Conservation (phyloP, 352 stramenopile species). For the Globisporangium okanoganense region DNA sequence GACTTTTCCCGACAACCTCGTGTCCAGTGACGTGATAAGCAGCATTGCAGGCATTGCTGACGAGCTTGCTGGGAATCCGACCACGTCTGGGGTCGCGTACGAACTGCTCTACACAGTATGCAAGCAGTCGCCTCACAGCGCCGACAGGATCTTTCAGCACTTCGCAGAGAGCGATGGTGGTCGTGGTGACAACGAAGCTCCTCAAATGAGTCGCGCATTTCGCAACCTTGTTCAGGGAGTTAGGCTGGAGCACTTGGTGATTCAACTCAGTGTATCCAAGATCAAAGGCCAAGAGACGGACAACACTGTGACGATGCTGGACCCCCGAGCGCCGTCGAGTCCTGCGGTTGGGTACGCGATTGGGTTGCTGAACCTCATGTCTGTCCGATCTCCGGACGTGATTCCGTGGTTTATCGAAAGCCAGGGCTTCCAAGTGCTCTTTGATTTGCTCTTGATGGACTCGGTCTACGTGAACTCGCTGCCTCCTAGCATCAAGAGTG, state of each 20-base stretch:
- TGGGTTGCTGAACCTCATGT: conserved; percentile 3
- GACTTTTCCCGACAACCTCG: background rate
- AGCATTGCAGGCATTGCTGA: conserved; percentile 4
- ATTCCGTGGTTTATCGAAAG: conserved; percentile 8
- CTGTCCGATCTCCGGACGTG: background rate
- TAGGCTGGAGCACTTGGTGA: conserved; percentile 5
- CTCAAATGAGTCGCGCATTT: background rate
- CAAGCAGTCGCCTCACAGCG: background rate
- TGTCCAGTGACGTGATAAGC: background rate
- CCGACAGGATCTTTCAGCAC: conserved; percentile 1
- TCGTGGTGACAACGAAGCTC: background rate
- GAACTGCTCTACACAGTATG: conserved; percentile 13
- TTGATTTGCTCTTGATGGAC: conserved; percentile 11
- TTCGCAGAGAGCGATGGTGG: background rate
- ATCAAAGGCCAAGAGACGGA: conserved; percentile 8
- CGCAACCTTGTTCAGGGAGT: background rate
- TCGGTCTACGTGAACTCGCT: background rate
- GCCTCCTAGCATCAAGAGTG: background rate
- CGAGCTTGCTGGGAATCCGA: background rate
- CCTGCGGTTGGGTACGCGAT: conserved; percentile 10
- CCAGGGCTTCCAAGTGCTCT: conserved; percentile 1
- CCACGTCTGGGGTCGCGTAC: conserved; percentile 6
- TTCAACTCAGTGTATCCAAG: conserved; percentile 6
- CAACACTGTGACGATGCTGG: conserved; percentile 8
- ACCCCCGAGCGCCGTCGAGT: conserved; percentile 11